These are phyloP conservation scores for Quercus dentata DNA, from an alignment of 306 rosid species.

Conservation along the genomic window DNA sequence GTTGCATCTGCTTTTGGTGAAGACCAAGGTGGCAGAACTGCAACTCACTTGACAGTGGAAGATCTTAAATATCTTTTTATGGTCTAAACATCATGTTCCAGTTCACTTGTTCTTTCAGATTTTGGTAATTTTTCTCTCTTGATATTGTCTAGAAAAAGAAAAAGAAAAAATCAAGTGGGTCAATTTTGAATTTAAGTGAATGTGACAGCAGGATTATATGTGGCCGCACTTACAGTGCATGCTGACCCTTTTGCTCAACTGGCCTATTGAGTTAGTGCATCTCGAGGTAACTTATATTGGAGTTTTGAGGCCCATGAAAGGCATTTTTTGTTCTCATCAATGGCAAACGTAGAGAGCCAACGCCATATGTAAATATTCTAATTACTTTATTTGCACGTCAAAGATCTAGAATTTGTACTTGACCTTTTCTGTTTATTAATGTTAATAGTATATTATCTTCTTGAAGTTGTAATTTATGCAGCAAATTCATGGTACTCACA, in stretches of 20 bases:
- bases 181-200: neutral
- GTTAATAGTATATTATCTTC: neutral
- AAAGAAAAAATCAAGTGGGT: neutral
- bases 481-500: neutral
- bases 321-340: neutral
- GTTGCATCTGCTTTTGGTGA: slow-evolving; percentile 98
- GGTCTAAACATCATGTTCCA: slow-evolving; percentile 43
- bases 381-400: neutral
- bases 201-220: neutral
- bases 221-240: neutral
- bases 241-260: neutral
- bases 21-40: slow-evolving; percentile 73
- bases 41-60: slow-evolving; percentile 77
- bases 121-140: slow-evolving; percentile 11
- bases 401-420: neutral
- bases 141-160: slow-evolving; percentile 2
- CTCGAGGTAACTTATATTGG: slow-evolving; percentile 10
- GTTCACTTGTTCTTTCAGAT: slow-evolving; percentile 1
- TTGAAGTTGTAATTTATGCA: neutral
- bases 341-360: slow-evolving; percentile 4
- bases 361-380: slow-evolving; percentile 25
- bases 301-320: slow-evolving; percentile 13
- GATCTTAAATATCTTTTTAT: slow-evolving; percentile 92
- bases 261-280: neutral
- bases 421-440: neutral